Evolutionary conservation across 2,329 filamentous ascomycete species (phyloP).

Genomic region (Cladosporium halotolerans): DNA sequence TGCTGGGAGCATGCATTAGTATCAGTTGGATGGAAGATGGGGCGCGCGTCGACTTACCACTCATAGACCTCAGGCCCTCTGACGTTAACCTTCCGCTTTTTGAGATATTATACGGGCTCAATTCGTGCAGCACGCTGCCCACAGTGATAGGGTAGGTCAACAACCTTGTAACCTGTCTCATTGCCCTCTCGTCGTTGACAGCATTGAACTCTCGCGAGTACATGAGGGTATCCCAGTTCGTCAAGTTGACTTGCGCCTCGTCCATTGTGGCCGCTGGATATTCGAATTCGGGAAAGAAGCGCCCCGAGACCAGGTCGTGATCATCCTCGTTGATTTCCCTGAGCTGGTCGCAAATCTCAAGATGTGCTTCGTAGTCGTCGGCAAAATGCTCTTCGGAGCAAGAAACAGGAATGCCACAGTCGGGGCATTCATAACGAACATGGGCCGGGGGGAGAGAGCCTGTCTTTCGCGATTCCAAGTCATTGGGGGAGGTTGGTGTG

Average conservation of each 20-base stretch:
- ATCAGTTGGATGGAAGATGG: neutral
- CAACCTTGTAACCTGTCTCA: slow-evolving; percentile 88
- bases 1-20: slow-evolving; percentile 46
- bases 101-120: slow-evolving; percentile 84
- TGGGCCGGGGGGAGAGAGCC: slow-evolving; percentile 64
- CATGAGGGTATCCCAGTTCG: slow-evolving; percentile 95
- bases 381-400: slow-evolving; percentile 94
- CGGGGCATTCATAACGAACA: slow-evolving; percentile 89
- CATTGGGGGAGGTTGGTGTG: slow-evolving; percentile 57
- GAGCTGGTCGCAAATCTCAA: slow-evolving; percentile 87
- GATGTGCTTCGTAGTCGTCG: slow-evolving; percentile 86
- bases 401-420: slow-evolving; percentile 89
- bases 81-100: slow-evolving; percentile 68
- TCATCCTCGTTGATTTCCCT: slow-evolving; percentile 96
- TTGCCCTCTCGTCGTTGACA: slow-evolving; percentile 80
- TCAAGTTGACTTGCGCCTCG: slow-evolving; percentile 92
- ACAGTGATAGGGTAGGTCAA: slow-evolving; percentile 92
- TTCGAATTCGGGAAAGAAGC: slow-evolving; percentile 89
- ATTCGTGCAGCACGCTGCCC: slow-evolving; percentile 83
- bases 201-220: slow-evolving; percentile 89
- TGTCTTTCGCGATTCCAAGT: slow-evolving; percentile 57
- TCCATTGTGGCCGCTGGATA: slow-evolving; percentile 87
- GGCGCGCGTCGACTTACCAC: slow-evolving; percentile 53
- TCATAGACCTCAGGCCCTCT: slow-evolving; percentile 90
- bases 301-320: slow-evolving; percentile 83